A percentile compares a stretch with the other conserved stretches of the same genome.
These are phyloP conservation scores for Purshia tridentata DNA, from an alignment of 306 rosid genomes.

Conservation along the genomic window DNA sequence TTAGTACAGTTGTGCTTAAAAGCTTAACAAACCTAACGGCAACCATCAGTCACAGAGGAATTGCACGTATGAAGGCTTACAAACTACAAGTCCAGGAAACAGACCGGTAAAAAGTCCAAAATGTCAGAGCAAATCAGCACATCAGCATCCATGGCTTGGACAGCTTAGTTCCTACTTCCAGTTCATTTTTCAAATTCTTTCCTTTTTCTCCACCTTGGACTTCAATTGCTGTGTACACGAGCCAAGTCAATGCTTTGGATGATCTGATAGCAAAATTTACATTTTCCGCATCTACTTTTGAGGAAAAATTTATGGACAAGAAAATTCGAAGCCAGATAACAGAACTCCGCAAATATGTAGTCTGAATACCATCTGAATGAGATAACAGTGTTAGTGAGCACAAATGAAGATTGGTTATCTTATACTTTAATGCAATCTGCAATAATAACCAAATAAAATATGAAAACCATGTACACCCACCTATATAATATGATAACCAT, in stretches of 20 bases:
- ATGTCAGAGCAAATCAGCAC: not conserved
- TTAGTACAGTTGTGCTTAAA: not conserved
- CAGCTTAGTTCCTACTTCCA: not conserved
- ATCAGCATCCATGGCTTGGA: not conserved
- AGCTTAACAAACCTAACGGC: constrained; percentile 10
- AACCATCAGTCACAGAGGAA: not conserved
- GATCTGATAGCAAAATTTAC: not conserved
- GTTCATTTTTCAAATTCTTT: not conserved
- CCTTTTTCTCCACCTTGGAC: not conserved
- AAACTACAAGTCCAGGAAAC: not conserved
- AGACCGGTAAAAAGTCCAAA: not conserved
- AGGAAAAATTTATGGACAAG: constrained; percentile 4
- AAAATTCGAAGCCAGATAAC: constrained; percentile 4
- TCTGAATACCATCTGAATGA: constrained; percentile 15
- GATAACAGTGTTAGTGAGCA: not conserved
- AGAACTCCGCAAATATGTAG: not conserved
- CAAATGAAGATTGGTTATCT: not conserved
- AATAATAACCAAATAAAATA: not conserved
- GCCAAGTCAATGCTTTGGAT: constrained; percentile 9
- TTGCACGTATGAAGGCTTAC: constrained; percentile 5
- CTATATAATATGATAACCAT: not conserved
- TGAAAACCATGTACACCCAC: no score
- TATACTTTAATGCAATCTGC: not conserved
- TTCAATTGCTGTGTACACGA: not conserved
- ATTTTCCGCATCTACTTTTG: not conserved